These are phyloP conservation scores for Fusarium protoensiforme DNA, from an alignment of 2,329 filamentous ascomycete species.

Conservation along the genomic window DNA sequence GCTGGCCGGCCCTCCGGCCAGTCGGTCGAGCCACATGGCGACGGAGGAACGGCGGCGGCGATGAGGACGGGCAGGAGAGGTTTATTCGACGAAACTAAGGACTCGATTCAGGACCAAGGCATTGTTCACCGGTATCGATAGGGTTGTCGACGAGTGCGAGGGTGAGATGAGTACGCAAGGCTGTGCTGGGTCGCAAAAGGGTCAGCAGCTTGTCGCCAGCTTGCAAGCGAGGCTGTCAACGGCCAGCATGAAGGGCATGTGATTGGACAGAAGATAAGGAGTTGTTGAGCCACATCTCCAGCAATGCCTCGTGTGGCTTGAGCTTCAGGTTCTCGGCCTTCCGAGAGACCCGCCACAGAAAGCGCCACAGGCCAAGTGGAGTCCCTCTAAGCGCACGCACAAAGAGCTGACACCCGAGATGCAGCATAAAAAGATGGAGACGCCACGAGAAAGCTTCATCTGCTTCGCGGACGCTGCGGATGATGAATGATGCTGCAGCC, in stretches of 20 bases:
- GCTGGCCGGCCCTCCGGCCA: constrained; percentile 73
- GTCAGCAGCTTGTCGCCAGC: constrained; percentile 41
- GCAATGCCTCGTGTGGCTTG: constrained; percentile 30
- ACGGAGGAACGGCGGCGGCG: constrained; percentile 22
- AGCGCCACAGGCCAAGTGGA: neutral
- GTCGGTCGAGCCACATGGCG: constrained; percentile 90
- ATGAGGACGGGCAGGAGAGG: neutral
- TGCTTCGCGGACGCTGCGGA: constrained; percentile 8
- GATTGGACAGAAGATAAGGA: constrained; percentile 26
- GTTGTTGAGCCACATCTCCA: neutral
- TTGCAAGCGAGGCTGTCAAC: constrained; percentile 43
- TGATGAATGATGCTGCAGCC: constrained; percentile 16
- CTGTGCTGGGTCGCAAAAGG: constrained; percentile 29
- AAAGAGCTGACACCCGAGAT: neutral
- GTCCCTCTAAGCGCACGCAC: neutral
- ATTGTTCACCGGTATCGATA: constrained; percentile 10
- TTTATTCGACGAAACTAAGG: constrained; percentile 10
- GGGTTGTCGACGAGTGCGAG: constrained; percentile 3
- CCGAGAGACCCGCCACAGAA: constrained; percentile 11
- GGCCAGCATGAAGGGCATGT: constrained; percentile 11
- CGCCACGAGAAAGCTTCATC: constrained; percentile 11
- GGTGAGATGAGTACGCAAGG: constrained; percentile 19
- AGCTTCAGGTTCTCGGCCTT: constrained; percentile 15
- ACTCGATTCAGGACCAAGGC: constrained; percentile 18
- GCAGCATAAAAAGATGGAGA: constrained; percentile 5